Conservation (phyloP, 768 basidiomycete species). For the Saitozyma sp. region DNA sequence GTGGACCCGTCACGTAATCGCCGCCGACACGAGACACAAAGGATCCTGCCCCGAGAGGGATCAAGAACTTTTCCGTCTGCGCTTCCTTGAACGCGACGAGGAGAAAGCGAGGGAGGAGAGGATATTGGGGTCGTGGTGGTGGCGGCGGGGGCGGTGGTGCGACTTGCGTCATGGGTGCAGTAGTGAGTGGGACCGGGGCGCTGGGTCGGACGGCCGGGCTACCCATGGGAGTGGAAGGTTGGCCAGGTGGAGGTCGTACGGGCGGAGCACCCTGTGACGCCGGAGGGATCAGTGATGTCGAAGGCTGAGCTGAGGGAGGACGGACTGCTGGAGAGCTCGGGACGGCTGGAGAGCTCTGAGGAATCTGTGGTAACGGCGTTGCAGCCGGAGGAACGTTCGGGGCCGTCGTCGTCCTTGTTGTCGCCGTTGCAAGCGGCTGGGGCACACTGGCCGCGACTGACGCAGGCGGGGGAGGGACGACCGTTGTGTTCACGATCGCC, state of each 20-base stretch:
- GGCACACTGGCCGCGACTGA: too few species aligned
- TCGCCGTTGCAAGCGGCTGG: too few species aligned
- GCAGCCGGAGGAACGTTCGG: neutral
- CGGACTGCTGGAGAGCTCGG: neutral
- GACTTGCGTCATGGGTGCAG: too few species aligned
- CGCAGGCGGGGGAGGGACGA: too few species aligned
- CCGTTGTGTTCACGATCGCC: too few species aligned
- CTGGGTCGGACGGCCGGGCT: neutral
- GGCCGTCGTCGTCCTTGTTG: too few species aligned
- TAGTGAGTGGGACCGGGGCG: conserved; percentile 2
- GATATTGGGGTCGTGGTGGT: conserved; percentile 31
- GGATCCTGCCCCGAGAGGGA: conserved; percentile 33
- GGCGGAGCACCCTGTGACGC: neutral
- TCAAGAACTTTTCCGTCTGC: conserved; percentile 38
- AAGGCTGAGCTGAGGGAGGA: neutral
- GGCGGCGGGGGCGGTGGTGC: conserved; percentile 18
- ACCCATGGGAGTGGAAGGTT: neutral
- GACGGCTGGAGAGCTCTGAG: neutral
- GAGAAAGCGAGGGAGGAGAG: conserved; percentile 38
- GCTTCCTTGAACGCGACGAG: conserved; percentile 41
- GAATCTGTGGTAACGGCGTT: neutral
- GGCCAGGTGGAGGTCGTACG: neutral
- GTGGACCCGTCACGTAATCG: conserved; percentile 30
- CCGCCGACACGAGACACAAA: conserved; percentile 37
- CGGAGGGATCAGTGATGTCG: too few species aligned